Base-by-base conservation (phyloP, 345 rosid species). In the Populus ilicifolia region DNA sequence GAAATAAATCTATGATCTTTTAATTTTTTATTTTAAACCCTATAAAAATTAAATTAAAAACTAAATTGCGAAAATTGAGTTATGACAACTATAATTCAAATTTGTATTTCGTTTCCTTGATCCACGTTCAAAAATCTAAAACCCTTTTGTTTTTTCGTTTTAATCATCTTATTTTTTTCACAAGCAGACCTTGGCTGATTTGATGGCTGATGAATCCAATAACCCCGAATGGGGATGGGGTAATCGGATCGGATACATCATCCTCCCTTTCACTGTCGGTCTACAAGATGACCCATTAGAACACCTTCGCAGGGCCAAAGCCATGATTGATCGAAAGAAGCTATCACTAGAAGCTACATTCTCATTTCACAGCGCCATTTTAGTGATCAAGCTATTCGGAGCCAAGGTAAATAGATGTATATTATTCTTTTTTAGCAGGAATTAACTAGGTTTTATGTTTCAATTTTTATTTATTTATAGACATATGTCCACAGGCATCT, bases 161-260 rank as follows among this genome's bases (percentile, higher is more conserved):
- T 68, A 5, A 4, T 27, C 35, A 30, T 39, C 46, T 30, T 41
- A 18, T 41, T 16, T 12, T 23, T 13, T 33, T 59, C 17, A 67
- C 59, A 43, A 36, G 20, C 82, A 86, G 89, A 66, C 65, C 8
- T 52, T 80, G 38, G 83, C 70, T 20, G 78, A 82, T 64, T 76
- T 82, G 81, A 79, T 84, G 87, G 73, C 30, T 0, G 67, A 80
- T 62, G 76, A 59, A 8, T 41, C 64, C 1, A 77, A 75, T 13
- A 54, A 72, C 29, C 77, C 73, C 5, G 75, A 76, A 69, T 86
- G 83, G 80, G 83, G 83, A 59, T 81, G 87, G 87, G 89, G 89
- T 2, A 86, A 86, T 41, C 46, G 76, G 72, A 84, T 84, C 14
- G 89, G 86, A 33, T 84, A 73, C n/a, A 7, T 82, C 10, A 13